Percentiles rank a stretch among this genome's conserved stretches.
Evolutionary conservation across 768 basidiomycete species (phyloP).

Genomic region (Polyporus arcularius): DNA sequence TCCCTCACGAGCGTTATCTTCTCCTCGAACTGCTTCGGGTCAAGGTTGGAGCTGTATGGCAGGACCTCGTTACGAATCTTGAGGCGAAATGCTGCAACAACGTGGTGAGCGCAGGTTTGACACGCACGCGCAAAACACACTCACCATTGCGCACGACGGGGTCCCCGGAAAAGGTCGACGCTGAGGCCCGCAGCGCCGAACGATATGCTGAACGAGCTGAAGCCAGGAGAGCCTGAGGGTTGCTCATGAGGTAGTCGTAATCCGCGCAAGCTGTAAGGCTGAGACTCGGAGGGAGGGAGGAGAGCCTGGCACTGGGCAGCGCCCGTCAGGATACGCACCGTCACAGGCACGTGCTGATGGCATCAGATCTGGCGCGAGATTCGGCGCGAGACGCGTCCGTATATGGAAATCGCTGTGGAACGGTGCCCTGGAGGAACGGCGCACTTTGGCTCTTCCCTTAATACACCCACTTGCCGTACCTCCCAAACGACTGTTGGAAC

Average conservation of each 20-base stretch:
- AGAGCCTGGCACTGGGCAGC: background rate
- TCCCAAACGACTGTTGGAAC: background rate
- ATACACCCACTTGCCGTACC: background rate
- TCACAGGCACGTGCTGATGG: slow-evolving; percentile 11
- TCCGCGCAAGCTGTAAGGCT: background rate
- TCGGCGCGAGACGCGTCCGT: slow-evolving; percentile 30
- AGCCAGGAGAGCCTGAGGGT: slow-evolving; percentile 46
- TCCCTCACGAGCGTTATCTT: slow-evolving; percentile 65
- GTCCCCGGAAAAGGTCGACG: slow-evolving; percentile 63
- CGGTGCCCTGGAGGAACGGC: slow-evolving; percentile 13
- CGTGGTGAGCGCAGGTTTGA: slow-evolving; percentile 12
- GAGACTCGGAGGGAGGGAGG: slow-evolving; percentile 4
- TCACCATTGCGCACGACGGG: slow-evolving; percentile 30
- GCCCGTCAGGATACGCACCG: slow-evolving; percentile 17
- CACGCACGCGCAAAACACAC: slow-evolving; percentile 15
- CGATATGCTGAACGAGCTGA: slow-evolving; percentile 77
- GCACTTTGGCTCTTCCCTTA: slow-evolving; percentile 12
- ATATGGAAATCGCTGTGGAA: slow-evolving; percentile 28
- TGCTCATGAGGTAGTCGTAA: slow-evolving; percentile 23
- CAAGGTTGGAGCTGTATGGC: slow-evolving; percentile 41
- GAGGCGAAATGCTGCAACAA: slow-evolving; percentile 60
- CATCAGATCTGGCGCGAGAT: slow-evolving; percentile 30
- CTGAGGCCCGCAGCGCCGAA: slow-evolving; percentile 64
- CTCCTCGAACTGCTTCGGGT: slow-evolving; percentile 51
- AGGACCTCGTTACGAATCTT: slow-evolving; percentile 68